Percentiles rank a stretch among this genome's conserved stretches.
phyloP scores from a whole-genome alignment of 1,284 basidiomycete genomes.

The Tilletia indica region DNA sequence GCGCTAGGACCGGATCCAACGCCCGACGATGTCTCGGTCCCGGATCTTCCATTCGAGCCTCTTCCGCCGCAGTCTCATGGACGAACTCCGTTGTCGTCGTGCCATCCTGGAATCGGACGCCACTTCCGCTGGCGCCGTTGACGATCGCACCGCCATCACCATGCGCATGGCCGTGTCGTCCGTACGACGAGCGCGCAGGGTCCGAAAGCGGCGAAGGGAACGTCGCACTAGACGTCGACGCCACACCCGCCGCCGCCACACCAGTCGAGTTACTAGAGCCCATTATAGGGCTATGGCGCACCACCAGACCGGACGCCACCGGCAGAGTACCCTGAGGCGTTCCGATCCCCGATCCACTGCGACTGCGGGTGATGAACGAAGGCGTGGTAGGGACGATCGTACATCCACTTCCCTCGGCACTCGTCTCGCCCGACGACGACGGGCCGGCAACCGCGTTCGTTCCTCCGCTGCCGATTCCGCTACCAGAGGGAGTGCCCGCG shows the following conservation, averaged over 20 bases:
- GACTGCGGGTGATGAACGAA: neutral
- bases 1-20: conserved; percentile 42
- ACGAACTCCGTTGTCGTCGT: neutral
- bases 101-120: too few relatives aligned
- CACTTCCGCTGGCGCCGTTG: too few relatives aligned
- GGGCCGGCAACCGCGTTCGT: neutral
- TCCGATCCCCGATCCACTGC: neutral
- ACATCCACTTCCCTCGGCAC: neutral
- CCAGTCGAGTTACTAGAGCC: neutral
- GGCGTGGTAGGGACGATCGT: neutral
- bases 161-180: neutral
- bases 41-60: neutral
- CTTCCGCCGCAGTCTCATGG: neutral
- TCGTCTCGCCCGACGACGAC: neutral
- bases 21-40: conserved; percentile 14
- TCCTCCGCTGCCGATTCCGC: neutral
- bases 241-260: too few relatives aligned
- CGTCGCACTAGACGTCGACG: neutral
- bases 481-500: neutral
- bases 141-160: neutral
- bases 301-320: neutral
- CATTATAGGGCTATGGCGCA: neutral
- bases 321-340: neutral
- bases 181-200: neutral
- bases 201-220: neutral